Base-by-base conservation (phyloP, 2,329 filamentous ascomycete species). In the Pestalotiopsis sp. region DNA sequence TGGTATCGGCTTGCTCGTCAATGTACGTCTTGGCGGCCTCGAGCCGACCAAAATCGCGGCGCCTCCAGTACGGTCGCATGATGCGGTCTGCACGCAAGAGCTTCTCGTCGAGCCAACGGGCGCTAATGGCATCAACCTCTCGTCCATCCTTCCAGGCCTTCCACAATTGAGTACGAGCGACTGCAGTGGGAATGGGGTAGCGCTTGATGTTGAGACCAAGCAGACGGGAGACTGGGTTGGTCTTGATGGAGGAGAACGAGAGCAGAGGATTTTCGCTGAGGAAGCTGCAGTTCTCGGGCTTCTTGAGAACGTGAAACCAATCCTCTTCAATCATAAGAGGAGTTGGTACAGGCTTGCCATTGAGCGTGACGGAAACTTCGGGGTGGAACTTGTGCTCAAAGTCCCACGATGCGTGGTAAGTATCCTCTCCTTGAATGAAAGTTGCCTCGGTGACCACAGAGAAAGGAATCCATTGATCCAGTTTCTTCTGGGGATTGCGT, bases 201-300 rank as follows among this genome's bases (percentile, higher is more conserved):
- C 62, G 62, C 39, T 52, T 65, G 20, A 52, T 39, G 23, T 65
- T 65, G 6, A 65, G 62, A 25, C 62, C 39, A 20, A 65, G 38
- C n/a, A 65, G 14, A 25, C 62, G 62, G 12, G 62, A 65, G 4
- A 65, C 41, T 7, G 39, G 62, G 38, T 52, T 65, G 20, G 62
- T 25, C 20, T 52, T 45, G 41, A 65, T 52, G 9, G 62, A 65
- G 25, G 62, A 65, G 27, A 65, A 65, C 17, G 38, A 45, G 39
- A 65, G 20, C 7, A 65, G 41, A 7, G 62, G 62, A 20, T 52
- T 65, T 39, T 65, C 62, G 13, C 39, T 65, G 9, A 65, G 39
- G 41, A 65, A 65, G 62, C 62, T 65, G 41, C 62, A 65, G 39
- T 65, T 65, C 62, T 65, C 62, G n/a, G 62, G 62, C 62, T 65